Evolutionary conservation across 2,329 filamentous ascomycete species (phyloP).

Genomic region (Beauveria australis): DNA sequence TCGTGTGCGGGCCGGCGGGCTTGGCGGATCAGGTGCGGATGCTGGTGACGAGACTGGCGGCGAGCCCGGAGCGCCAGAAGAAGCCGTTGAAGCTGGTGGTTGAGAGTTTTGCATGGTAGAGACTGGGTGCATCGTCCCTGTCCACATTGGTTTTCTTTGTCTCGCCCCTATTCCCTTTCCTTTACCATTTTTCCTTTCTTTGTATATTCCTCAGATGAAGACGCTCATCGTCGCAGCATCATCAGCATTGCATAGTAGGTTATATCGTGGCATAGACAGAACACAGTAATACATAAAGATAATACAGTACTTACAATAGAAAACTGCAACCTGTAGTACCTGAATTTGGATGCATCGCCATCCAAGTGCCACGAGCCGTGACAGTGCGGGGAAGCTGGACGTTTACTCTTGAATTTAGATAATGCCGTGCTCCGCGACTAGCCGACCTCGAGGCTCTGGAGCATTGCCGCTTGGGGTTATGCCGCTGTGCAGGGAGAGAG

Average conservation of each 20-base stretch:
- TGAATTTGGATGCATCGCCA: background rate
- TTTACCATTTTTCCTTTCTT: background rate
- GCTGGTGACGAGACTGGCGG: slow-evolving; percentile 11
- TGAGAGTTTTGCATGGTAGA: slow-evolving; percentile 13
- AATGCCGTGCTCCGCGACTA: background rate
- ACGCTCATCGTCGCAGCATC: background rate
- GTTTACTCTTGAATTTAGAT: background rate
- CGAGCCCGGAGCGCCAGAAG: slow-evolving; percentile 5
- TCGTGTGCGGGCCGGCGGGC: slow-evolving; percentile 17
- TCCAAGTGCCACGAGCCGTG: background rate
- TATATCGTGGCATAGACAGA: background rate
- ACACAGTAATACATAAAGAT: background rate
- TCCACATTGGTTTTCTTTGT: background rate
- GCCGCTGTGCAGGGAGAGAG: background rate
- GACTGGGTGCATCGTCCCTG: background rate
- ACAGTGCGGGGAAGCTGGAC: slow-evolving; percentile 3
- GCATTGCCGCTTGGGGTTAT: slow-evolving; percentile 1
- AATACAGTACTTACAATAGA: background rate
- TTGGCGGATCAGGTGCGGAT: slow-evolving; percentile 18
- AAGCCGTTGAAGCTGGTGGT: slow-evolving; percentile 13
- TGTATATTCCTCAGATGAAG: background rate
- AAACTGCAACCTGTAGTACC: background rate
- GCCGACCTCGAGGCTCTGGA: background rate
- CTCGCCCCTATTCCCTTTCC: background rate
- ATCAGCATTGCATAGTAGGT: background rate